Conservation (phyloP, 257 asterid genomes). For the Leonotis leonurus region DNA sequence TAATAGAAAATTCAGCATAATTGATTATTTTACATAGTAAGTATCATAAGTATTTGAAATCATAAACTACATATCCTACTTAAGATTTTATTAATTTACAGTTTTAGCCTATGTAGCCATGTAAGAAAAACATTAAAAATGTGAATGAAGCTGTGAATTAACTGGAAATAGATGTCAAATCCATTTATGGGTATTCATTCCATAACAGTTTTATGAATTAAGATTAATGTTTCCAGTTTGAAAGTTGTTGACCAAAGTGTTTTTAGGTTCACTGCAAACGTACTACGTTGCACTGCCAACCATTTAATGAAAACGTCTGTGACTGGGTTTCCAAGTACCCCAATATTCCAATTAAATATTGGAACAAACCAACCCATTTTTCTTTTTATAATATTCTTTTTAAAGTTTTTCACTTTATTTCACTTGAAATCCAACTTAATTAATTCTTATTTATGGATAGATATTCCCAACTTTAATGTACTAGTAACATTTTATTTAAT, state of each 20-base stretch:
- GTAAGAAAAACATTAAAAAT: not conserved
- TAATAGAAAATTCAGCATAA: no score
- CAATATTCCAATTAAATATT: no score
- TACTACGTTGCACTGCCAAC: constrained; percentile 28
- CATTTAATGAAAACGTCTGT: constrained; percentile 36
- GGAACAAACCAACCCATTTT: no score
- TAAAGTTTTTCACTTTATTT: no score
- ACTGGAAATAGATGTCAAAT: constrained; percentile 7
- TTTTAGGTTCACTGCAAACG: constrained; percentile 13
- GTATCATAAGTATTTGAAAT: no score
- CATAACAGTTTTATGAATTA: constrained; percentile 14
- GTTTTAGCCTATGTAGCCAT: not conserved
- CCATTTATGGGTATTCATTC: constrained; percentile 11
- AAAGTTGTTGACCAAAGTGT: constrained; percentile 32
- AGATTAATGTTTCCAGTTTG: constrained; percentile 8
- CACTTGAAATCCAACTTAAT: no score
- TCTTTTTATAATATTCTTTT: no score
- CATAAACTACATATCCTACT: no score
- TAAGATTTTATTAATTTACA: not conserved
- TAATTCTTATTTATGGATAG: no score
- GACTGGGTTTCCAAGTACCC: not conserved
- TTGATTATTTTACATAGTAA: no score
- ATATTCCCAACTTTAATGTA: no score
- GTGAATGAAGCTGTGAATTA: not conserved
- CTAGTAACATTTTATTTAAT: no score